Base-by-base conservation (phyloP, 805 yeast species). In the Cyberlindnera americana region DNA sequence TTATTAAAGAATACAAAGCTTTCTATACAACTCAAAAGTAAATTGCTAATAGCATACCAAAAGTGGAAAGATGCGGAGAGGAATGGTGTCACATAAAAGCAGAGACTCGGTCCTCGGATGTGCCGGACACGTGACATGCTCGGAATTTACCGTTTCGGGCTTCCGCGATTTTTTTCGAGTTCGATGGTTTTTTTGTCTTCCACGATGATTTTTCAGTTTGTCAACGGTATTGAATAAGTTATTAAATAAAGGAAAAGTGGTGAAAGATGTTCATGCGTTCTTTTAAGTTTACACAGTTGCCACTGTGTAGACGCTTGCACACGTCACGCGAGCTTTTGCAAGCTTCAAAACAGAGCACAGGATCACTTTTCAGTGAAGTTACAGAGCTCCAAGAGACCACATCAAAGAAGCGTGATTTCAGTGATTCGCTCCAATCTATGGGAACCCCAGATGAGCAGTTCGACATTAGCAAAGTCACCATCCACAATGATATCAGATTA, bases 401-500 rank as follows among this genome's bases (percentile, higher is more conserved):
- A 7, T 26, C 46, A 8, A 42, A 38, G 35, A 49, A 48, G 38
- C 34, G 45, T 27, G 59, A 51, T 25, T 51, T 51, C 32, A 43
- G 52, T 27, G 58, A 52, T 12, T 50, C 59, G 12, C 38, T 53
- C 9, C 59, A 55, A 36, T 39, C 55, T 7, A 50, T 54, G 55
- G 42, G 46, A 11, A 39, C 46, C 10, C 26, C 34, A 21, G 49
- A 43, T 9, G 54, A 49, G 14, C 38, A 44, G n/a, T 43, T 47
- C n/a, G 43, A 48, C 19, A 48, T 42, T 23, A 52, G 43, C 15
- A 47, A 52, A n/a, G 50, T 66, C 19, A 64, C 66, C 2, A 33
- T 60, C 4, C 49, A 55, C 4, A 64, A 60, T 37, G 71, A 67
- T 50, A 50, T 33, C 19, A 46, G 47, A 34, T 50, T 75, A 49